Evolutionary conservation across 371 early-diverging fungal species (phyloP).

Genomic region (Amoeboaphelidium protococcarum): DNA sequence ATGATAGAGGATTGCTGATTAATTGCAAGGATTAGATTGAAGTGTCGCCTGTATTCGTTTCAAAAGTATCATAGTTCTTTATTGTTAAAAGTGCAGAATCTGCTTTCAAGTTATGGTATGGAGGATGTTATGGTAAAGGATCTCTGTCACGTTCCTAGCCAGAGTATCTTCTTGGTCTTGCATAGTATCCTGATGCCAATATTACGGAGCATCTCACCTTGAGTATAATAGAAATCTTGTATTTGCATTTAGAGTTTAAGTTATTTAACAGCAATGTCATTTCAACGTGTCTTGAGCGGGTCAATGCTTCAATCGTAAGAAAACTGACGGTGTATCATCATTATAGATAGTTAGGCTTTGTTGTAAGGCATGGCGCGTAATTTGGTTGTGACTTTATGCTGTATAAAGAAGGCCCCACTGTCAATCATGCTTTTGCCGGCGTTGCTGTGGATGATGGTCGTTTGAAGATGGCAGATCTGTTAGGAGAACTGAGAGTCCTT

Average conservation of each 20-base stretch:
- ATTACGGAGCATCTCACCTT: conserved; percentile 6
- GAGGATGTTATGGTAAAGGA: conserved; percentile 64
- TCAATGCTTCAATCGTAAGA: not conserved
- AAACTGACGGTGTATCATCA: conserved; percentile 48
- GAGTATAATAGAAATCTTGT: not conserved
- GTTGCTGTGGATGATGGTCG: too few species aligned
- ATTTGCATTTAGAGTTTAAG: not conserved
- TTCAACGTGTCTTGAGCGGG: not conserved
- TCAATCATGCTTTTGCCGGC: not conserved
- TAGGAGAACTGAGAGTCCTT: too few species aligned
- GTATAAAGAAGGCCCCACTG: not conserved
- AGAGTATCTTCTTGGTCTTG: conserved; percentile 7
- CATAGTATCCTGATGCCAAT: not conserved
- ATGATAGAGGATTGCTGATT: too few species aligned
- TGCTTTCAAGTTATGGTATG: too few species aligned
- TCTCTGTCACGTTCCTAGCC: conserved; percentile 47
- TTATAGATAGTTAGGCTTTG: conserved; percentile 52
- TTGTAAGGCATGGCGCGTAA: conserved; percentile 45
- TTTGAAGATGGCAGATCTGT: too few species aligned
- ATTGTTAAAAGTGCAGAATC: too few species aligned
- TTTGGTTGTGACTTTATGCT: conserved; percentile 42
- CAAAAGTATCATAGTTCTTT: too few species aligned
- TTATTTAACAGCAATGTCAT: not conserved
- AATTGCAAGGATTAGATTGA: too few species aligned
- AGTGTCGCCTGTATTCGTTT: too few species aligned